phyloP scores from a whole-genome alignment of 2,329 filamentous ascomycete genomes.

The Juglanconis oblonga region DNA sequence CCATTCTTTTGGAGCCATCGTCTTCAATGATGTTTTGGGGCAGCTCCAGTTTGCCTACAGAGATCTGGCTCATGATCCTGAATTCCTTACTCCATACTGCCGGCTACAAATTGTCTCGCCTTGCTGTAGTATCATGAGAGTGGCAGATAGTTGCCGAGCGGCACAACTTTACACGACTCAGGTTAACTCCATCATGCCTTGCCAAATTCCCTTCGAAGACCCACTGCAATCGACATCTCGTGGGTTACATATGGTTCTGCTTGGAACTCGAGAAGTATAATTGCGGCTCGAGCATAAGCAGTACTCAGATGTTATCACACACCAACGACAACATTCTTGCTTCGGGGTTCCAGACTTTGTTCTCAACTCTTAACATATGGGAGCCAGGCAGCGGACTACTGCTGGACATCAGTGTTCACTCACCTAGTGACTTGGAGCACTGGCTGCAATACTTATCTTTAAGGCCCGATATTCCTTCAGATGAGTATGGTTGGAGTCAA shows the following conservation, averaged over 20 bases:
- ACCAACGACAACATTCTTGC: slow-evolving; percentile 17
- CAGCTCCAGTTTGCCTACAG: slow-evolving; percentile 17
- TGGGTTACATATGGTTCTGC: slow-evolving; percentile 29
- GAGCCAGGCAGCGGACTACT: slow-evolving; percentile 12
- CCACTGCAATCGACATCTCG: slow-evolving; percentile 26
- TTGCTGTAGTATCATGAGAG: slow-evolving; percentile 29
- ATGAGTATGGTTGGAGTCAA: too few species aligned
- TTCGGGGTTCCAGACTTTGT: slow-evolving; percentile 20
- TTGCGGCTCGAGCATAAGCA: slow-evolving; percentile 17
- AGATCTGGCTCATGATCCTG: slow-evolving; percentile 25
- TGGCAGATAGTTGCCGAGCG: slow-evolving; percentile 29
- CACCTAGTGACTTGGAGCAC: too few species aligned
- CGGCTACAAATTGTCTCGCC: slow-evolving; percentile 20
- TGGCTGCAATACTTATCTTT: too few species aligned
- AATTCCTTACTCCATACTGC: slow-evolving; percentile 20
- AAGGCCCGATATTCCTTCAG: too few species aligned
- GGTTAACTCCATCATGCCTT: slow-evolving; percentile 27
- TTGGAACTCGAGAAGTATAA: slow-evolving; percentile 29
- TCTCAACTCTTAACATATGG: slow-evolving; percentile 28
- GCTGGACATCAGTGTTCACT: too few species aligned
- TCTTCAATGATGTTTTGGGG: slow-evolving; percentile 6
- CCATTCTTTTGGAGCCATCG: neutral
- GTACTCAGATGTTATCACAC: slow-evolving; percentile 11
- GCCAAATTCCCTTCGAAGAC: slow-evolving; percentile 26
- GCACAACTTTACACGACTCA: slow-evolving; percentile 29